Base-by-base conservation (phyloP, 1,139 yeast species). In the Meyerozyma smithsonii region DNA sequence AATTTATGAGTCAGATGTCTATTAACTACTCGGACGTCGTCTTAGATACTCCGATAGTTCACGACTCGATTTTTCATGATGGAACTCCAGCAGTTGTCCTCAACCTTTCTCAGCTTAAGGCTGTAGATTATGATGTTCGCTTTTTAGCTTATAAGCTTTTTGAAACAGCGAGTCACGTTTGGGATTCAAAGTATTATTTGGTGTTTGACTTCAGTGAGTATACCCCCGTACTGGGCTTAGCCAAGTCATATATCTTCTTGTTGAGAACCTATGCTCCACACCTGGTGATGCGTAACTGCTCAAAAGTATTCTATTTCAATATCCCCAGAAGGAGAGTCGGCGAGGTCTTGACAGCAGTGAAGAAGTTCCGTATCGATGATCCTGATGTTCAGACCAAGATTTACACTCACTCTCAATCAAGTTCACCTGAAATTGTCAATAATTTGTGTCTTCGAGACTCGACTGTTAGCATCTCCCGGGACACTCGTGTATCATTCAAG, bases 171-270 rank as follows among this genome's bases (percentile, higher is more conserved):
- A 74, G 83, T 42, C 85, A 83, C 52, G 72, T 85, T 38, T 86
- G 95, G 95, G 80, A 81, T 17, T 72, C 77, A 36, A 78, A 77
- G 45, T 87, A 74, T 54, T 75, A 78, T 45, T 45, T 82, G 43
- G 74, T 87, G 5, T 56, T 79, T 46, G 96, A 88, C 57, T 79
- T 85, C 46, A 84, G 95, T 0, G 83, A 81, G 16, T 80, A 72
- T 51, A 60, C 66, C 12, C 57, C 61, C 2, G 55, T 60, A 16
- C 58, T 61, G 10, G 46, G 57, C 8, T 55, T 69, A 38, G 70
- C 71, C 23, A 36, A 45, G 50, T 55, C 37, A 36, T 52, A 61
- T 58, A 47, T 59, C 44, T 24, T 50, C 52, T 54, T 77, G 11
- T 51, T 71, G 26, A 62, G 64, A 24, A 54, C 73, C 14, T 63